Conservation (phyloP, 805 yeast genomes). For the Yarrowia divulgata region DNA sequence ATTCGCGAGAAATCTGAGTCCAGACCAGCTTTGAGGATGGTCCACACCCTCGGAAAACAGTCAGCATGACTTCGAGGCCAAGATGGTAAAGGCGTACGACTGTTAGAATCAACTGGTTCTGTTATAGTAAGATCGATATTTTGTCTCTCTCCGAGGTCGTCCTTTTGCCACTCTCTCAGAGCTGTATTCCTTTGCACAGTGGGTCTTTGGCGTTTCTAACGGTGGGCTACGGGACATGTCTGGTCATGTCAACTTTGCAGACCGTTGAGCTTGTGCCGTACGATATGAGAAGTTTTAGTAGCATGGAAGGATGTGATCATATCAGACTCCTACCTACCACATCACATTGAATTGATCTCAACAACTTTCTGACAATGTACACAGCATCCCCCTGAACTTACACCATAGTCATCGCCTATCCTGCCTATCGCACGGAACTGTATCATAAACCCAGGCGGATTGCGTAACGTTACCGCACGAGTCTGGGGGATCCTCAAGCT, state of each 20-base stretch:
- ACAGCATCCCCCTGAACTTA: not conserved
- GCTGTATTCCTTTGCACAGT: not conserved
- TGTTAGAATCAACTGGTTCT: conserved; percentile 4
- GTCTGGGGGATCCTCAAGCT: not conserved
- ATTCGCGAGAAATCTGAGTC: not conserved
- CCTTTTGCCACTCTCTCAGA: not conserved
- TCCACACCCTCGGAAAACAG: not conserved
- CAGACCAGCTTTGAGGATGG: too few species aligned
- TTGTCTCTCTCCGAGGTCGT: conserved; percentile 30
- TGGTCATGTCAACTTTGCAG: too few species aligned
- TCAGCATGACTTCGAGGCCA: conserved; percentile 25
- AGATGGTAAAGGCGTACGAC: conserved; percentile 29
- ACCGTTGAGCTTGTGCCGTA: too few species aligned
- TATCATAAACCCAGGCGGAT: not conserved
- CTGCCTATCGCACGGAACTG: not conserved
- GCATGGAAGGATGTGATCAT: too few species aligned
- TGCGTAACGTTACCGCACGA: not conserved
- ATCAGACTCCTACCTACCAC: too few species aligned
- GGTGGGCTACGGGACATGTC: conserved; percentile 3
- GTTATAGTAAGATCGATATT: conserved; percentile 20
- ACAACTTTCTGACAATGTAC: not conserved
- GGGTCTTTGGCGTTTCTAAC: too few species aligned
- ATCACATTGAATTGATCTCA: too few species aligned
- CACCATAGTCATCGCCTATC: not conserved
- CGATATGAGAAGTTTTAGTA: too few species aligned